Evolutionary conservation across 1,284 basidiomycete species (phyloP), one percentile per base, ranked within the genome.

Genomic region (Pyrrhoderma noxium): DNA sequence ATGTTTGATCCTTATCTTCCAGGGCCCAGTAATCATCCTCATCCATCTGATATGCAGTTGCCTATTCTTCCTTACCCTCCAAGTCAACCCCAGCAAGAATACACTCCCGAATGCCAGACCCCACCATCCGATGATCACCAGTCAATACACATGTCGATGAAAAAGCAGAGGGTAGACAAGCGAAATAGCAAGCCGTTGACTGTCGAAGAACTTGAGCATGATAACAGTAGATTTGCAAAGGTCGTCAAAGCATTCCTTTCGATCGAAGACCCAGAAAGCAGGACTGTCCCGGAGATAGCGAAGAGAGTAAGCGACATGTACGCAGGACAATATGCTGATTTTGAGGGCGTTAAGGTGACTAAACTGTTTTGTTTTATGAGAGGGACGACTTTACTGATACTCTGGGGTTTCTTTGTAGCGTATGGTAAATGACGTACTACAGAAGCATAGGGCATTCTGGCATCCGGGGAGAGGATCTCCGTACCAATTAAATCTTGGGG

Each of bases 401-500:
- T n/a, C n/a, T 51, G 35, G 22, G 18, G 13, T 47, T 2, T 39
- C 14, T 25, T n/a, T 36, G 22, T 19, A 55, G 54, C 45, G 54
- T 8, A 55, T 55, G 54, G 54, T 55, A 11, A 55, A 55, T 41
- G 54, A 55, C 37, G 54, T 55, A 16, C 50, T 55, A 16, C 54
- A 55, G 39, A 55, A 55, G 42, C 54, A 55, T 27, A 55, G 48
- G 35, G 54, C 54, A 40, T 55, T 55, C 35, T 55, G 50, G 49
- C 54, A 55, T 35, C 49, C 45, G 35, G 54, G 54, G 8, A 47
- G 54, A 45, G 54, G 54, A 21, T 51, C 54, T 14, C 54, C 54
- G 9, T 55, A 55, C 37, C 50, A 52, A 14, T 39, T 55, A 31
- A 52, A 52, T 19, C 47, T 55, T 18, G 45, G 23, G 23, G 54